phyloP scores from a whole-genome alignment of 73 alveolate genomes.

The Stentor coeruleus region DNA sequence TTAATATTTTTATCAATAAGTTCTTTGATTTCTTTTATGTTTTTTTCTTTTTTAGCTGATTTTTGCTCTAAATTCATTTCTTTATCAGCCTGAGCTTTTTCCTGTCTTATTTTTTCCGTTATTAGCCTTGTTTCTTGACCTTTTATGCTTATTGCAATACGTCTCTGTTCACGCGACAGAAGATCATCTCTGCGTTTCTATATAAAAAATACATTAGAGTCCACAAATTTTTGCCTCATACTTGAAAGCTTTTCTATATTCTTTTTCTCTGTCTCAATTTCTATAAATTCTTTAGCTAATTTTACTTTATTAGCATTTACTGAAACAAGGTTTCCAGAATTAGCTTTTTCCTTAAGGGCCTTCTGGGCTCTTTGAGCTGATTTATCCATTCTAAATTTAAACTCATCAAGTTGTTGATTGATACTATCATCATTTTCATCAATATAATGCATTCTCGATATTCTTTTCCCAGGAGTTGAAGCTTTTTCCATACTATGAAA shows the following conservation, averaged over 20 bases:
- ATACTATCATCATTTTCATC: too few species aligned
- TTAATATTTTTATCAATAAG: background rate
- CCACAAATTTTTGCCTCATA: background rate
- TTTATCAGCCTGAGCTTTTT: background rate
- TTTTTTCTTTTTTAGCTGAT: background rate
- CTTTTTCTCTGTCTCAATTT: background rate
- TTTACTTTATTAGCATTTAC: too few species aligned
- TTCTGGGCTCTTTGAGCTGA: too few species aligned
- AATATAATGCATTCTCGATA: too few species aligned
- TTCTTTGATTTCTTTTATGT: background rate
- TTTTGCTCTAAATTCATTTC: background rate
- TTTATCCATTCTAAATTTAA: too few species aligned
- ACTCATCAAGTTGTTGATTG: too few species aligned
- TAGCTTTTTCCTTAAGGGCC: too few species aligned
- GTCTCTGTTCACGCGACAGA: background rate
- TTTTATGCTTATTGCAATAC: background rate
- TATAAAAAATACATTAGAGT: background rate
- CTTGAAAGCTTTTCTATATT: background rate
- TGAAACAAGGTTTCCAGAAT: too few species aligned
- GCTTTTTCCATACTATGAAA: too few species aligned
- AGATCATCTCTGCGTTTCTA: background rate
- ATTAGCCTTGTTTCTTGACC: too few species aligned
- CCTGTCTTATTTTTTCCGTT: background rate
- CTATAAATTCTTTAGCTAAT: background rate
- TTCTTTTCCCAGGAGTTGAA: too few species aligned